Evolutionary conservation across 768 basidiomycete species (phyloP).

Genomic region (Lactifluus subvellereus): DNA sequence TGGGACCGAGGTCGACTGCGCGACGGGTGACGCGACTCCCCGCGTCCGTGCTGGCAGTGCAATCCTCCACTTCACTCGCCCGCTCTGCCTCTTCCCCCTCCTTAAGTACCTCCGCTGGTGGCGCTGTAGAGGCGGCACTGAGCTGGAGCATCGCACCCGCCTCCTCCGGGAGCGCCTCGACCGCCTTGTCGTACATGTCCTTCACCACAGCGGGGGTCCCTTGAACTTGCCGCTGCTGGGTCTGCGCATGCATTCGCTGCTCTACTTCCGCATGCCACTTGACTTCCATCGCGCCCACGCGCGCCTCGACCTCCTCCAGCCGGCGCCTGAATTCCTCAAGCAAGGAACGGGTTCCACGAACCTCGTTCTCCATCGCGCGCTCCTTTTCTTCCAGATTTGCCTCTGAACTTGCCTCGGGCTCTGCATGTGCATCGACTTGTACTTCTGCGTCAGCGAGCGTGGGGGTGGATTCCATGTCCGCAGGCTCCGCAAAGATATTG

Average conservation of each 20-base stretch:
- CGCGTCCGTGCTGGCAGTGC: too few relatives aligned
- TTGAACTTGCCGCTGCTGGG: neutral
- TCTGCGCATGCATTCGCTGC: neutral
- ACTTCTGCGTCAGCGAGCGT: neutral
- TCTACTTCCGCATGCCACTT: constrained; percentile 13
- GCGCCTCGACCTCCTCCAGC: constrained; percentile 30
- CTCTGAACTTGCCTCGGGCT: neutral
- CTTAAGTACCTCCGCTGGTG: neutral
- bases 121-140: neutral
- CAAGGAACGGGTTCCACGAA: constrained; percentile 26
- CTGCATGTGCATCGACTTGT: neutral
- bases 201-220: too few relatives aligned
- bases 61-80: neutral
- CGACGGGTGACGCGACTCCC: neutral
- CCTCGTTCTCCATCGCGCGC: constrained; percentile 26
- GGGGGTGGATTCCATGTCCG: neutral
- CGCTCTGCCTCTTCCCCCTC: too few relatives aligned
- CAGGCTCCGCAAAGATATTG: constrained; percentile 28
- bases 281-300: constrained; percentile 30
- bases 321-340: constrained; percentile 30
- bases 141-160: neutral
- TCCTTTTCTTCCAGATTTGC: constrained; percentile 17
- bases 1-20: constrained; percentile 16
- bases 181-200: neutral
- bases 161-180: neutral